Base-by-base conservation (phyloP, 352 stramenopile species). In the Lagenidium giganteum region DNA sequence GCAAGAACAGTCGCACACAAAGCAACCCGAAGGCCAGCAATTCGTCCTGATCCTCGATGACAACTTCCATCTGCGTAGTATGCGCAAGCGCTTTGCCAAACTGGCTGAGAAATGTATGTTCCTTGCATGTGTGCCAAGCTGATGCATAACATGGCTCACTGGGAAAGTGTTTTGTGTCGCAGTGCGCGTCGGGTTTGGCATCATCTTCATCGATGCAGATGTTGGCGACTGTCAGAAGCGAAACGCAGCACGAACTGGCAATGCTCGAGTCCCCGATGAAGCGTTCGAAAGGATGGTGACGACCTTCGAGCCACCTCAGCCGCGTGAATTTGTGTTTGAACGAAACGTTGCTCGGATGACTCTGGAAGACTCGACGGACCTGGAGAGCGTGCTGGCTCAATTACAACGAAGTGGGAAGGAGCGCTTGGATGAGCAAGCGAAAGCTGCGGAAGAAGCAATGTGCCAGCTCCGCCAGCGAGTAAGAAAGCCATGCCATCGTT, bases 41-140 rank as follows among this genome's bases (percentile, higher is more conserved):
- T 38, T 76, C 6, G 55, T 87, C 22, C 42, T 90, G 16, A 46
- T 90, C 13, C 54, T 86, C 2, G 78, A 90, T 29, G 78, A 90
- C 42, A 87, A 80, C 37, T 86, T 90, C 34, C 60, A 72, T 22
- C 82, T 75, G 23, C 70, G 65, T 8, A 90, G 77, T 42, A 65
- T 70, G 28, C 74, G 78, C 40, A 90, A 90, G 45, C 71, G 70
- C 16, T 83, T 83, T 49, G 74, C 54, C 34, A 67, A 82, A 8
- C 53, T 87, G 30, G 70, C 72, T 7, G 29, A 42, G 4, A 40
- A 84, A 39, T 29, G 77, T 85, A 56, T 31, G 54, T 9, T n/a
- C n/a, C n/a, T n/a, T n/a, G n/a, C n/a, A n/a, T n/a, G n/a, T n/a
- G n/a, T n/a, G 28, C 28, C n/a, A 33, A n/a, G 11, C 11, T n/a